phyloP scores from a whole-genome alignment of 768 basidiomycete species.

The Mycena vulgaris region DNA sequence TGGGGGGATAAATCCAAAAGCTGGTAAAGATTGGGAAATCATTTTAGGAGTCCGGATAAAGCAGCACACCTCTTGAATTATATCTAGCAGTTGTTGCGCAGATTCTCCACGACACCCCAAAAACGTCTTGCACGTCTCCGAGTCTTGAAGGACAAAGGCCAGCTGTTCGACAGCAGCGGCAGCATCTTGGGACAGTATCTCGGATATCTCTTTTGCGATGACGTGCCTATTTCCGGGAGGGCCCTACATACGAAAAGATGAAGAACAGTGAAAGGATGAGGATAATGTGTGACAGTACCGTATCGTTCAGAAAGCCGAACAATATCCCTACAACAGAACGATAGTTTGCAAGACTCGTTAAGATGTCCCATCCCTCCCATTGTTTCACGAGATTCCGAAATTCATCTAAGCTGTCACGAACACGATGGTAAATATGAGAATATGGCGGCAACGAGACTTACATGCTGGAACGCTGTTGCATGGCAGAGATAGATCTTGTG shows the following conservation, averaged over 20 bases:
- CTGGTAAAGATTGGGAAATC: not conserved
- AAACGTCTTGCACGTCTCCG: not conserved
- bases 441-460: too few relatives aligned
- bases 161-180: not conserved
- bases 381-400: not conserved
- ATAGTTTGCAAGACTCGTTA: not conserved
- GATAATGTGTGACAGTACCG: not conserved
- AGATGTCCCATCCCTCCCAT: not conserved
- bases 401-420: not conserved
- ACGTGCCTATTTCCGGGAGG: not conserved
- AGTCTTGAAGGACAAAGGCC: not conserved
- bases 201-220: not conserved
- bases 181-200: not conserved
- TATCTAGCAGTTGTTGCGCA: not conserved
- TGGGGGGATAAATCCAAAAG: slow-evolving; percentile 1
- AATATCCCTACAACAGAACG: not conserved
- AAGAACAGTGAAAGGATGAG: not conserved
- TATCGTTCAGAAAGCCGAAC: not conserved
- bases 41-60: not conserved
- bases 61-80: slow-evolving; percentile 9
- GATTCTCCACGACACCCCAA: not conserved
- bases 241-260: too few relatives aligned
- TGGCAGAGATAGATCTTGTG: too few relatives aligned
- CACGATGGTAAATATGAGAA: too few relatives aligned
- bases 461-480: too few relatives aligned